Evolutionary conservation across 768 basidiomycete species (phyloP), one percentile per base, ranked within the genome.

Genomic region (Pulveroboletus sp.): DNA sequence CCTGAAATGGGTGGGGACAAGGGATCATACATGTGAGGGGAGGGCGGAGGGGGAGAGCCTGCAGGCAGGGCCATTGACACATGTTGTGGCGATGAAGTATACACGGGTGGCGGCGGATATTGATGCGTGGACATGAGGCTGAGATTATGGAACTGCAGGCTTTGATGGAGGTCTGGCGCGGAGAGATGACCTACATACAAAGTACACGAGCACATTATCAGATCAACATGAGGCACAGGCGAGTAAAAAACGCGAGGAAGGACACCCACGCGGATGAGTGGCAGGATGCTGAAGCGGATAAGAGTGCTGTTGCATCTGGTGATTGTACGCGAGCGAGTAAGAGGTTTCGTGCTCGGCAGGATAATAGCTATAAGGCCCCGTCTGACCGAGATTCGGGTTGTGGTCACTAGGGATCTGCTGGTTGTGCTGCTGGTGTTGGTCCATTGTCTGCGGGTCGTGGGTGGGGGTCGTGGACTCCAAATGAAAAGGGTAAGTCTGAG

Each of bases 1-100:
- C 88, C 88, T 75, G 88, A 90, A 66, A 89, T 76, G 72, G 85
- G 86, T 67, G 89, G 89, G 49, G 87, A 89, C 61, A 89, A 74
- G 67, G 88, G 83, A 73, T 87, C 86, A 71, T 90, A 89, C 72
- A 86, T 79, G 73, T 84, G 79, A 69, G 86, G 81, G 56, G 84
- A 84, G 59, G 83, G 80, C 61, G 83, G 83, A 64, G 88, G 84
- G 64, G 89, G 85, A 59, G 88, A 71, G 62, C 70, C 82, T 62
- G 76, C 73, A 70, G 81, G 73, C 68, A 84, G 71, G 50, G 76
- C 80, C 75, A 84, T 74, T 65, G 64, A 67, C 62, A 78, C 83
- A 84, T 85, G 84, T 77, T 82, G 85, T 74, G 79, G 76, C 70
- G 70, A 68, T 67, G 70, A 71, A 14, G 69, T 75, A 57, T 75